These are phyloP conservation scores for Medicago ruthenica DNA, from an alignment of 306 rosid genomes.

Conservation along the genomic window DNA sequence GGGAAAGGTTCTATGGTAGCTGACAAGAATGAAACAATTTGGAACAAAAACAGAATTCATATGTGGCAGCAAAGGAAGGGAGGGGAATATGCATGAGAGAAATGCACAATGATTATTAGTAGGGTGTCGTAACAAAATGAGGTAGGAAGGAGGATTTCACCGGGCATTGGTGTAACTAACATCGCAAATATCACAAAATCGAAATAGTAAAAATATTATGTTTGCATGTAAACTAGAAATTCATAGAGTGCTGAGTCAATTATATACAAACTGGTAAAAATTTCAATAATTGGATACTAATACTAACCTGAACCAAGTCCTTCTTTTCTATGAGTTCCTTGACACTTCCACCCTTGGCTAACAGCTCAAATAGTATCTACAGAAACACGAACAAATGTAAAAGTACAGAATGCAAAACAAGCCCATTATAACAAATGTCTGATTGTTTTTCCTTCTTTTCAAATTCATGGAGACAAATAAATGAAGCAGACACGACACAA, in stretches of 20 bases:
- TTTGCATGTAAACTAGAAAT: slow-evolving; percentile 4
- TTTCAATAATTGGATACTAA: background rate
- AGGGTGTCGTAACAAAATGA: background rate
- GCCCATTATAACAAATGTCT: background rate
- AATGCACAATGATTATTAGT: background rate
- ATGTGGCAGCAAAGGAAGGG: background rate
- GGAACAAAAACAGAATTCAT: background rate
- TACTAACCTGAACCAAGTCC: slow-evolving; percentile 90
- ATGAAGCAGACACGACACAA: background rate
- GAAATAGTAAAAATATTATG: background rate
- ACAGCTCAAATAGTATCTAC: slow-evolving; percentile 85
- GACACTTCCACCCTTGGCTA: slow-evolving; percentile 91
- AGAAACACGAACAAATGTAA: slow-evolving; percentile 35
- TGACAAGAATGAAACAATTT: background rate
- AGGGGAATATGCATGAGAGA: background rate
- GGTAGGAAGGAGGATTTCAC: too few relatives aligned
- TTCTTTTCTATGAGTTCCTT: slow-evolving; percentile 79
- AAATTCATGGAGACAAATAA: slow-evolving; percentile 21
- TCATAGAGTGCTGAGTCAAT: slow-evolving; percentile 16
- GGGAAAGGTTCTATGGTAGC: background rate
- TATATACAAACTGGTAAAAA: background rate
- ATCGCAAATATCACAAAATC: background rate
- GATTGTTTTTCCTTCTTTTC: slow-evolving; percentile 37
- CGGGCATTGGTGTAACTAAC: too few relatives aligned
- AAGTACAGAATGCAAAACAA: slow-evolving; percentile 27